Base-by-base conservation (phyloP, 441 rosid genomes). In the Iberis amara region DNA sequence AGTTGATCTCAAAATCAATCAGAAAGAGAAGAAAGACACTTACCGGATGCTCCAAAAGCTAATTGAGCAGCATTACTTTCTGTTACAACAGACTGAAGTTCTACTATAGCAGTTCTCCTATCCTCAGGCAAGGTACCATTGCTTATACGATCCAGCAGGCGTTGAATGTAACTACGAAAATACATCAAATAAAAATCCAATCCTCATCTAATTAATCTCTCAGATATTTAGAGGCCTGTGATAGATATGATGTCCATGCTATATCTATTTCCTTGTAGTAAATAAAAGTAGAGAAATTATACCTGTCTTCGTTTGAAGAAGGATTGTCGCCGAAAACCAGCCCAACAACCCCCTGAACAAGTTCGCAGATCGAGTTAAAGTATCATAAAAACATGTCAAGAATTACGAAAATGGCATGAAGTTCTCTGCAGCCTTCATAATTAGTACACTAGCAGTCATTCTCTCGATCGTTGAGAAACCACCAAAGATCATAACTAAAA, bases 21-120 rank as follows among this genome's bases (percentile, higher is more conserved):
- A 24, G 30, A 58, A 15, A 52, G 24, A 43, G 62, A 51, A 36
- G 14, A 54, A 59, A 44, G 8, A 27, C 35, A 63, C 71, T 39
- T 51, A 88, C 98, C 98, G 71, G 81, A 80, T 24, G 82, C 94
- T 39, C 98, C 96, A 41, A 91, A 87, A 52, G 95, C 87, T 52
- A 91, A 78, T 61, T 91, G 95, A 8, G 87, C 87, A 59, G 81
- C 81, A 71, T 51, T 76, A 70, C 86, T 88, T 73, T 88, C 98
- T 7, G 84, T 89, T 4, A 88, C 95, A 44, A 85, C 73, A 60
- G 96, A 77, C 76, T 85, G 98, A 59, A 91, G 95, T 69, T 91
- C 95, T 12, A 76, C 65, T 52, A 85, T 75, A 39, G 98, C 94
- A 59, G 59, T 72, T 68, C 96, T 86, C 65, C 98, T 76, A 69